Base-by-base conservation (phyloP, 192 early-diverging fungal genomes). In the Podila minutissima region DNA sequence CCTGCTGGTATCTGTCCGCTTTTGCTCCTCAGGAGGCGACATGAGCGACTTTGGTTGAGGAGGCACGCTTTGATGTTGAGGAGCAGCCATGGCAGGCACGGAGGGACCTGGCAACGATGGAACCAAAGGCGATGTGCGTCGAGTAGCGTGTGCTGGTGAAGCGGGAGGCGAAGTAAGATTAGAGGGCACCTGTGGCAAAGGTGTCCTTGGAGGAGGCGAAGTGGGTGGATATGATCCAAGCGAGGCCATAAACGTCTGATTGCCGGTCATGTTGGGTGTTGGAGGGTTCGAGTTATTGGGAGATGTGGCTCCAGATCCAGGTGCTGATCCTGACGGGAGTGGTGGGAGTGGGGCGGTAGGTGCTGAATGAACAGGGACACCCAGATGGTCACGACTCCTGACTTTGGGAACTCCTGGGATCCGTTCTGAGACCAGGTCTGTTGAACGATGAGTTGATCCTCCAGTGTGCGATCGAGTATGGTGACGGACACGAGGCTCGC, bases 391-490 rank as follows among this genome's bases (percentile, higher is more conserved):
- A 12, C 75, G 69, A 59, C 75, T 79, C 50, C 75, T 60, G 41
- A 72, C 66, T n/a, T 72, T 71, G 35, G 69, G 66, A 12, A 72
- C 59, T 20, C 69, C 64, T 15, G 69, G 63, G 5, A 71, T 26
- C 10, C 75, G 75, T 48, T 77, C 68, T n/a, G 58, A 17, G 38
- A 61, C 33, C 15, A 77, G 63, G 26, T 70, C 75, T 46, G 64
- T 68, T 20, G 75, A 58, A 6, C 66, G 58, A 22, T 71, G 69
- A 20, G 33, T 68, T 24, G 75, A 79, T 48, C 75, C 75, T 60
- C 75, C 75, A 20, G 75, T 79, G 53, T 79, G 69, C 20, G 75
- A 72, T 13, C 75, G 46, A 2, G 69, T 72, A 50, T 79, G 75
- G 41, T 79, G 75, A 53, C 75, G 46, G 29, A 41, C 33, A 22